phyloP scores from a whole-genome alignment of 1,139 yeast species.

The Wickerhamiella pararugosa region DNA sequence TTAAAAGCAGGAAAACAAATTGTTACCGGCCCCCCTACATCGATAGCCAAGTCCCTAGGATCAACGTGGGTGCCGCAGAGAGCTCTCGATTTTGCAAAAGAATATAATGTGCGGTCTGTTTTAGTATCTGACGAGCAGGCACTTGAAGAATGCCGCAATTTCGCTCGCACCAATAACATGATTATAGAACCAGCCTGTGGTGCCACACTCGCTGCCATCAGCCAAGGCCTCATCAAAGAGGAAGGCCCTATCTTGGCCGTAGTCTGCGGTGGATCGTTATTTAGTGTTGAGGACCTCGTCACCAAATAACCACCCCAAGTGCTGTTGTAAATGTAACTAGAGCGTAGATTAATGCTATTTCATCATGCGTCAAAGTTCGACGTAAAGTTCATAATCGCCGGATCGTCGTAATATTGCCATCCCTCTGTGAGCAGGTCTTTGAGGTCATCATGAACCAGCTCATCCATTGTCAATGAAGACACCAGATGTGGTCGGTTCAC shows the following conservation, averaged over 20 bases:
- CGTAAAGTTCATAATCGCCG: no score
- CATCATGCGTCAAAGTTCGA: background rate
- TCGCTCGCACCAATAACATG: constrained; percentile 36
- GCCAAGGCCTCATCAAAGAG: constrained; percentile 21
- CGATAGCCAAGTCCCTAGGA: constrained; percentile 49
- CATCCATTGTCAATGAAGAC: constrained; percentile 3
- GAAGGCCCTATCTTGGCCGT: constrained; percentile 43
- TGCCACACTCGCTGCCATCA: constrained; percentile 41
- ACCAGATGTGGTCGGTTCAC: constrained; percentile 1
- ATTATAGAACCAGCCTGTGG: constrained; percentile 68
- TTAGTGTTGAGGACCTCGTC: constrained; percentile 25
- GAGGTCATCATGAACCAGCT: constrained; percentile 8
- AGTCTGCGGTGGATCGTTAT: constrained; percentile 53
- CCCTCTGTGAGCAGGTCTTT: constrained; percentile 6
- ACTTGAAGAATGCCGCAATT: constrained; percentile 36
- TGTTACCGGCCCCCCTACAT: constrained; percentile 32
- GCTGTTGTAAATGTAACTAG: background rate
- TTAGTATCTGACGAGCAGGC: constrained; percentile 44
- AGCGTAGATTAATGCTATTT: background rate
- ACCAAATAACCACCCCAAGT: constrained; percentile 6
- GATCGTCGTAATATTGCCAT: background rate
- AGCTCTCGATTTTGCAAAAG: constrained; percentile 31
- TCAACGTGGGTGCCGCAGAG: constrained; percentile 38
- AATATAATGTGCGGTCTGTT: constrained; percentile 31
- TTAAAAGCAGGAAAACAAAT: constrained; percentile 34